Base-by-base conservation (phyloP, 2,329 filamentous ascomycete genomes). In the Aphanoascus verrucosus region DNA sequence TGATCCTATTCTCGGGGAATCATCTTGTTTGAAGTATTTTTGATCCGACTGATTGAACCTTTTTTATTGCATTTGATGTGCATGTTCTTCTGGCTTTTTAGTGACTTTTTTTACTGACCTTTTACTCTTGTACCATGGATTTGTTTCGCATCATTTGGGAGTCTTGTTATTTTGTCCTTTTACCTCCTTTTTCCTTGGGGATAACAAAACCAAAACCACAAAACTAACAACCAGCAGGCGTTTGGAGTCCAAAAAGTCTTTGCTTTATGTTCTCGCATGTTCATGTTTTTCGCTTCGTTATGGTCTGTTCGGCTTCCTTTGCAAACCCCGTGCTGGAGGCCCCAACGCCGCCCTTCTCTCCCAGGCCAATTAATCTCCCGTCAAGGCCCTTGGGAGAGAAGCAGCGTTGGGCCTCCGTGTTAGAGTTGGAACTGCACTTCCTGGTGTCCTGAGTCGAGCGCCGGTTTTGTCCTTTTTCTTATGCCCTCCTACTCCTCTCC, bases 21-120 rank as follows among this genome's bases (percentile, higher is more conserved):
- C 40, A 38, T 45, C 41, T 51, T 43, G 23, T 52, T 52, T 35
- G 41, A n/a, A 44, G 49, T 52, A 44, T 37, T 52, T 52, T 23
- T 35, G 40, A 12, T 11, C 19, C 28, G 11, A 35, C 23, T 12
- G 31, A 20, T 4, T 41, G 34, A 44, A 20, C 3, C n/a, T n/a
- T n/a, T n/a, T 31, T 23, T 35, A n/a, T 51, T 35, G 20, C 17
- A 9, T 31, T 35, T 38, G 9, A 19, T 50, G 15, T 42, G 15
- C n/a, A 12, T n/a, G 47, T 37, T 32, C 45, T 28, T 32, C 23
- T 19, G n/a, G 20, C 28, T 37, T 23, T 41, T 50, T 51, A 40
- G n/a, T 43, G 37, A 14, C 47, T 28, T 40, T 40, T 15, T 42
- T 7, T 28, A 28, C 23, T 28, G 23, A 28, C 23, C 23, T 28